phyloP scores from a whole-genome alignment of 768 basidiomycete genomes.

The Rubroboletus pulcherrimus region DNA sequence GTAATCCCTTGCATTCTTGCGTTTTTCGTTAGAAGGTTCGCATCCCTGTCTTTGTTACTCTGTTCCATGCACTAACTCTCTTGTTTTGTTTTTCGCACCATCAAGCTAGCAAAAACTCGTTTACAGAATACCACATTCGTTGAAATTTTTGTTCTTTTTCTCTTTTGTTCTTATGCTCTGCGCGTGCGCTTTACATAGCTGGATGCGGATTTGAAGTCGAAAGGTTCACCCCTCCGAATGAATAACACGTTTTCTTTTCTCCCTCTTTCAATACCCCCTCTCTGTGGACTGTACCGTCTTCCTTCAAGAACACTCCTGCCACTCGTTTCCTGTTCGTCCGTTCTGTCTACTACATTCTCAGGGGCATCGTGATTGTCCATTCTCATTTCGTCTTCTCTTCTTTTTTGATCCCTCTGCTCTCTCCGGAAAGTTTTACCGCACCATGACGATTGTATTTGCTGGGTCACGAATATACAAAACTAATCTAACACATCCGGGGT shows the following conservation, averaged over 20 bases:
- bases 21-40: slow-evolving; percentile 1
- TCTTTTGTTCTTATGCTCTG: not conserved
- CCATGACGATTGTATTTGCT: not conserved
- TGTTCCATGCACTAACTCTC: not conserved
- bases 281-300: not conserved
- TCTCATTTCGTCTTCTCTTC: too few relatives aligned
- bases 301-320: not conserved
- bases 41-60: not conserved
- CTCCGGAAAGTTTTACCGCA: not conserved
- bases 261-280: not conserved
- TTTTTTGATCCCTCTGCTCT: not conserved
- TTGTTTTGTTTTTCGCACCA: not conserved
- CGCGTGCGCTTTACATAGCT: not conserved
- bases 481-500: not conserved
- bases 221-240: not conserved
- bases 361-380: not conserved
- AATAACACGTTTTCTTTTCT: not conserved
- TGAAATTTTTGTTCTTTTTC: not conserved
- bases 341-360: not conserved
- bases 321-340: not conserved
- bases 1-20: slow-evolving; percentile 14
- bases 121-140: slow-evolving; percentile 22
- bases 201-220: not conserved
- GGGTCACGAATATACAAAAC: not conserved
- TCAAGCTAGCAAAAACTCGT: not conserved